Conservation (phyloP, 2,329 filamentous ascomycete species). For the Alternaria arbusti region DNA sequence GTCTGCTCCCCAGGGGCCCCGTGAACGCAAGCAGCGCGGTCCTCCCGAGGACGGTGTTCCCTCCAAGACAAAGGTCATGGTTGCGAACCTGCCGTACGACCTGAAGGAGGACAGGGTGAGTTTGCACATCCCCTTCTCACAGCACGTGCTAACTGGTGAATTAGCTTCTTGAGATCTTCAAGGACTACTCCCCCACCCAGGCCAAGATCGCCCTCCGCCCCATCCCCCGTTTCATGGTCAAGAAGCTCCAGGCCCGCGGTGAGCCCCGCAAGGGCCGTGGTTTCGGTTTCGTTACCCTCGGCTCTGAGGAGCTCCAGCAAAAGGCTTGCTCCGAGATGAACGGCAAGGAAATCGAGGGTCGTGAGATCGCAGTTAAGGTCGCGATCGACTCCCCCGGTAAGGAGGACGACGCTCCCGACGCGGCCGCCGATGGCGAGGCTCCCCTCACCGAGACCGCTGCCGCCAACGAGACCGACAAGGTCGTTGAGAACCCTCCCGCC, state of each 20-base stretch:
- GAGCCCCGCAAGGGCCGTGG: slow-evolving; percentile 99
- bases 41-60: slow-evolving; percentile 96
- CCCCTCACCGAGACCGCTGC: slow-evolving; percentile 40
- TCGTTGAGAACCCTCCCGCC: slow-evolving; percentile 30
- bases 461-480: slow-evolving; percentile 26
- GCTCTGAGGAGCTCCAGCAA: slow-evolving; percentile 93
- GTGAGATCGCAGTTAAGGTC: slow-evolving; percentile 99
- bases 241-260: slow-evolving; percentile 98
- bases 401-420: slow-evolving; percentile 77
- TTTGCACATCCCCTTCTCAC: not conserved
- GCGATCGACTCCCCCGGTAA: slow-evolving; percentile 99
- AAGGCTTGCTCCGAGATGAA: slow-evolving; percentile 99
- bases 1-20: slow-evolving; percentile 56
- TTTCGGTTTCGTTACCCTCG: slow-evolving; percentile 96
- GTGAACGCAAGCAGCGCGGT: slow-evolving; percentile 80
- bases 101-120: slow-evolving; percentile 94
- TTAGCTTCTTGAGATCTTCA: slow-evolving; percentile 97
- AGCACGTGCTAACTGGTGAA: not conserved
- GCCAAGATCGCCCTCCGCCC: slow-evolving; percentile 99
- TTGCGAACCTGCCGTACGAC: slow-evolving; percentile 98
- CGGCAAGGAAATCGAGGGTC: slow-evolving; percentile 97
- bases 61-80: slow-evolving; percentile 99
- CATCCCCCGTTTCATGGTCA: slow-evolving; percentile 99
- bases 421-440: slow-evolving; percentile 47
- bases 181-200: slow-evolving; percentile 86